These are phyloP conservation scores for Ceratocystis albifundus DNA, from an alignment of 2,329 filamentous ascomycete species.

Conservation along the genomic window DNA sequence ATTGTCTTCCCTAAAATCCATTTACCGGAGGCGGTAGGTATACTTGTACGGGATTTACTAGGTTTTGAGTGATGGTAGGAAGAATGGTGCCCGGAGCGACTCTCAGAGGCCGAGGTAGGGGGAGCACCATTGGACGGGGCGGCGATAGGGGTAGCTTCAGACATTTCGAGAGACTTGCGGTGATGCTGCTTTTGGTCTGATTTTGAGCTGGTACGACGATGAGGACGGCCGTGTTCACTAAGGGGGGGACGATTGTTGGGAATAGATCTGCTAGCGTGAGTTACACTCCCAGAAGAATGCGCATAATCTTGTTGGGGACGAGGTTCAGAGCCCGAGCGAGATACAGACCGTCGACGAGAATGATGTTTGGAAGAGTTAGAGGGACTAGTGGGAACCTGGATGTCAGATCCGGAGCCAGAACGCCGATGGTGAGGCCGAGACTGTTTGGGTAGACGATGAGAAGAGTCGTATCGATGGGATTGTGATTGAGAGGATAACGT, in stretches of 20 bases:
- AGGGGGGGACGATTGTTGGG: slow-evolving; percentile 20
- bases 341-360: slow-evolving; percentile 18
- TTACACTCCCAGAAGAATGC: slow-evolving; percentile 21
- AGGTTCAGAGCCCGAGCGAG: slow-evolving; percentile 21
- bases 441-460: slow-evolving; percentile 19
- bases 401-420: slow-evolving; percentile 21
- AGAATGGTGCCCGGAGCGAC: slow-evolving; percentile 18
- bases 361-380: slow-evolving; percentile 16
- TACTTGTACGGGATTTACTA: slow-evolving; percentile 60
- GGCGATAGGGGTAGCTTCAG: slow-evolving; percentile 14
- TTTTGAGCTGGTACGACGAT: slow-evolving; percentile 21
- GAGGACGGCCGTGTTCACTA: slow-evolving; percentile 23
- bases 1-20: slow-evolving; percentile 96
- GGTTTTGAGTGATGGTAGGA: slow-evolving; percentile 31
- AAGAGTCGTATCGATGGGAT: slow-evolving; percentile 20
- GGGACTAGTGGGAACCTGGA: slow-evolving; percentile 3
- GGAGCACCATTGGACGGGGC: slow-evolving; percentile 3
- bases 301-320: slow-evolving; percentile 20
- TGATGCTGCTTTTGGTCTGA: slow-evolving; percentile 18
- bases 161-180: slow-evolving; percentile 20
- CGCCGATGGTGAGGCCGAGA: slow-evolving; percentile 22
- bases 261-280: slow-evolving; percentile 16
- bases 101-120: slow-evolving; percentile 9
- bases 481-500: slow-evolving; percentile 22
- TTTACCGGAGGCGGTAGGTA: slow-evolving; percentile 79